A percentile compares a stretch with the other conserved stretches of the same genome.
phyloP scores from a whole-genome alignment of 805 yeast genomes.

The Zygosaccharomyces kombuchaensis region DNA sequence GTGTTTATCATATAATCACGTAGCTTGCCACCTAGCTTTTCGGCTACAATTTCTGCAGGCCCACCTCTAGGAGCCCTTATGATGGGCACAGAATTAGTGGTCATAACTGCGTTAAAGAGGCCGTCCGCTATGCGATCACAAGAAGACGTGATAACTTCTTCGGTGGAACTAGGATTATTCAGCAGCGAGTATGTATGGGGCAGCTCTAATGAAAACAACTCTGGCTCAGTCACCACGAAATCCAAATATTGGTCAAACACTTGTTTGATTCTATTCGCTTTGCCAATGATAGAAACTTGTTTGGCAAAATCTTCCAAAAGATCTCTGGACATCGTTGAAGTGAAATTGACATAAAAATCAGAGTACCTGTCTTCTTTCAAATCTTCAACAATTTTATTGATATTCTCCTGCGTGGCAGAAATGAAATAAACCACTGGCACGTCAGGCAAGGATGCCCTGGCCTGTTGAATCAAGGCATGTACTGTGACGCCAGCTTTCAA shows the following conservation, averaged over 20 bases:
- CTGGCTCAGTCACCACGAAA: slow-evolving; percentile 89
- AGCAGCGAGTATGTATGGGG: slow-evolving; percentile 61
- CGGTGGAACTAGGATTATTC: slow-evolving; percentile 67
- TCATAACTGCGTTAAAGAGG: slow-evolving; percentile 70
- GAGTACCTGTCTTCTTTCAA: slow-evolving; percentile 72
- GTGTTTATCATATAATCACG: slow-evolving; percentile 80
- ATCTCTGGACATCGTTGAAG: slow-evolving; percentile 71
- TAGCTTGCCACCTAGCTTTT: slow-evolving; percentile 73
- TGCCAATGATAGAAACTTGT: slow-evolving; percentile 67
- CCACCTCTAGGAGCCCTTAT: slow-evolving; percentile 90
- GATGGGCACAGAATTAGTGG: slow-evolving; percentile 77
- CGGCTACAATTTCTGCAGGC: slow-evolving; percentile 92
- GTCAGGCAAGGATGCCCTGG: slow-evolving; percentile 82
- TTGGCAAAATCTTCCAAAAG: slow-evolving; percentile 86
- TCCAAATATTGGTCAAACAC: slow-evolving; percentile 93
- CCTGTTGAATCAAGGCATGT: slow-evolving; percentile 68
- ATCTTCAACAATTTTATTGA: slow-evolving; percentile 66
- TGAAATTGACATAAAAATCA: slow-evolving; percentile 77
- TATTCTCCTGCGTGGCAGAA: slow-evolving; percentile 77
- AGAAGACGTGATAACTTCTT: slow-evolving; percentile 61
- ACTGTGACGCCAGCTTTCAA: slow-evolving; percentile 88
- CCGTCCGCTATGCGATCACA: slow-evolving; percentile 77
- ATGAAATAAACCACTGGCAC: slow-evolving; percentile 93
- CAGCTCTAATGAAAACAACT: slow-evolving; percentile 74
- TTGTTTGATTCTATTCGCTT: slow-evolving; percentile 70